phyloP scores from a whole-genome alignment of 768 basidiomycete species.

The Tricholomella constricta region DNA sequence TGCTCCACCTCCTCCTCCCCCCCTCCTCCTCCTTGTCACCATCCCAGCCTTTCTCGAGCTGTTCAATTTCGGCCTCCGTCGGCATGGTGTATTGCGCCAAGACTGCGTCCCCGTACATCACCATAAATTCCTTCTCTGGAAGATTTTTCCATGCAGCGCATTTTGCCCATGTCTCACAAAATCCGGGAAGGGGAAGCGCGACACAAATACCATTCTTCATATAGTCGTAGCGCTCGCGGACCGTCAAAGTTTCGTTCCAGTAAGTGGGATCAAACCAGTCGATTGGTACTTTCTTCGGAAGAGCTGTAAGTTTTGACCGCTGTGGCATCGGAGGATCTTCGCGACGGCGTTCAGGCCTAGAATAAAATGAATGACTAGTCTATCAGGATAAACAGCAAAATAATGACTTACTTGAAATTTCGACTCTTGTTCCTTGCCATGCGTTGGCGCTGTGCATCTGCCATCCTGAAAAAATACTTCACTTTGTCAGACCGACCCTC shows the following conservation, averaged over 20 bases:
- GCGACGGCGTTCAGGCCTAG: constrained; percentile 2
- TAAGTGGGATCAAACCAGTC: constrained; percentile 25
- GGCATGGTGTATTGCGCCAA: constrained; percentile 20
- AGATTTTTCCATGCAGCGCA: constrained; percentile 20
- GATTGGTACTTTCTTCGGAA: constrained; percentile 17
- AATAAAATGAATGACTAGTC: neutral
- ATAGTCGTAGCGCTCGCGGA: constrained; percentile 15
- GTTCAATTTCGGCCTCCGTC: constrained; percentile 19
- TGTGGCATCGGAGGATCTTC: constrained; percentile 6
- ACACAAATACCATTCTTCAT: constrained; percentile 6
- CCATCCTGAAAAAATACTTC: constrained; percentile 7
- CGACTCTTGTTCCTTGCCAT: constrained; percentile 1
- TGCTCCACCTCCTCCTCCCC: neutral
- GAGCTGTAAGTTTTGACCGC: constrained; percentile 2
- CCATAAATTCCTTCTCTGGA: constrained; percentile 21
- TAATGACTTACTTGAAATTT: neutral
- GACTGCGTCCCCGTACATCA: constrained; percentile 23
- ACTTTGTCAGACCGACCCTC: constrained; percentile 6
- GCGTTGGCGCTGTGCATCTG: neutral
- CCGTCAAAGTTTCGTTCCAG: constrained; percentile 21
- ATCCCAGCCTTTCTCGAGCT: neutral
- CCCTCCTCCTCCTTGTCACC: neutral
- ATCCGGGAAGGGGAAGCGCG: constrained; percentile 15
- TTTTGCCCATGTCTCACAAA: constrained; percentile 2
- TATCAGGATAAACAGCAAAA: neutral